Evolutionary conservation across 805 yeast species (phyloP), one percentile per base, ranked within the genome.

Genomic region (Wickerhamiella australiensis): DNA sequence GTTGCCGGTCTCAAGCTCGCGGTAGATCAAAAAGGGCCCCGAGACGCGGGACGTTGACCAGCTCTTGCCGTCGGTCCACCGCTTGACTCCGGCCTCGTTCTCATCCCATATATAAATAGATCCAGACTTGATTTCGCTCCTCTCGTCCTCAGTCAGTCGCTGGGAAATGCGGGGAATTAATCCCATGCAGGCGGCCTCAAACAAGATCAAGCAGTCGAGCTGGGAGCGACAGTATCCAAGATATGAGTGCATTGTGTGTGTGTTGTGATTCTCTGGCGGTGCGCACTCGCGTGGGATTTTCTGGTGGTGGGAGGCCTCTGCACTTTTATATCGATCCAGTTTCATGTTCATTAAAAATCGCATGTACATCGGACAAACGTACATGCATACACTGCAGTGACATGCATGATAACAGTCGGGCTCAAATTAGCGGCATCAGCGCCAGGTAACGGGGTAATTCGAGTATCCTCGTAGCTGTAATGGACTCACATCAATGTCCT

Each of bases 41-140:
- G 73, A 71, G 1, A 82, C 86, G 52, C 86, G 70, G 0, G 83
- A 77, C 1, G 87, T 84, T 52, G 78, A 71, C 88, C 90, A 82
- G 29, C 74, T 70, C 54, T 75, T 74, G 17, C 88, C 85, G 58
- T 82, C 90, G 1, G 88, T 82, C 88, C 90, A 82, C 25, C 88
- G 66, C 54, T 78, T 74, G 78, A 82, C 80, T 15, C 79, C 82
- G 40, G 84, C 77, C 56, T 77, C 80, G 12, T 72, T 67, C 60
- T 82, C 88, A 60, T 78, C 80, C 87, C 87, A 82, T 7, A 80
- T 74, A 57, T 77, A 82, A 2, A 82, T 73, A 2, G 79, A 70
- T 3, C 85, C 85, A 7, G 78, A 70, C 18, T 64, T 63, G 38
- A 82, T 80, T 18, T 65, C 63, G 23, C 67, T 61, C 21, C 84